Conservation (phyloP, 2,329 filamentous ascomycete genomes). For the Hymenoscyphus fraxineus region DNA sequence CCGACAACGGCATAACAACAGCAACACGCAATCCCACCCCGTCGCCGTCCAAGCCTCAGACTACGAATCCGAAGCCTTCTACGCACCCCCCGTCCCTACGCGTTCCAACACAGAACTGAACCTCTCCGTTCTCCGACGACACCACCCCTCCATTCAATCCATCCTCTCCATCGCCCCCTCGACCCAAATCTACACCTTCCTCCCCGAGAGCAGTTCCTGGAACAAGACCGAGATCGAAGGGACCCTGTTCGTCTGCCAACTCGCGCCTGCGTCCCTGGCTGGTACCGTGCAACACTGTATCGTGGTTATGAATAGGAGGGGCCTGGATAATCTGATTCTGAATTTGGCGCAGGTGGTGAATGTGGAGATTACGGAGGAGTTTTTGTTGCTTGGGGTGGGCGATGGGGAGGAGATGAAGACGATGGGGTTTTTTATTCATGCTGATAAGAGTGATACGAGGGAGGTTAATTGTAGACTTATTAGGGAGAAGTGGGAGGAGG, state of each 20-base stretch:
- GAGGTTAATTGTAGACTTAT: slow-evolving; percentile 29
- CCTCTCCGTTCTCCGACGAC: slow-evolving; percentile 74
- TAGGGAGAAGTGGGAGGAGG: slow-evolving; percentile 31
- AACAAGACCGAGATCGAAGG: slow-evolving; percentile 84
- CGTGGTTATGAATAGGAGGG: slow-evolving; percentile 70
- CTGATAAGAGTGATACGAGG: slow-evolving; percentile 45
- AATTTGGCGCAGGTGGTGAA: slow-evolving; percentile 58
- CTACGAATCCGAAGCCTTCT: slow-evolving; percentile 47
- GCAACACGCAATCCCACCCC: slow-evolving; percentile 32
- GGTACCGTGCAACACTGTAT: slow-evolving; percentile 48
- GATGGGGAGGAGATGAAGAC: slow-evolving; percentile 36
- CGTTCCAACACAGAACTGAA: slow-evolving; percentile 83
- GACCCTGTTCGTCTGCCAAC: slow-evolving; percentile 80
- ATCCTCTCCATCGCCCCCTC: slow-evolving; percentile 82
- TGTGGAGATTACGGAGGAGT: slow-evolving; percentile 58
- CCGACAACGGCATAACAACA: slow-evolving; percentile 36
- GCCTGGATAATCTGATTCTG: slow-evolving; percentile 66
- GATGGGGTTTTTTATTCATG: slow-evolving; percentile 54
- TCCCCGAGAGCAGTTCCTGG: slow-evolving; percentile 63
- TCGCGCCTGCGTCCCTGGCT: slow-evolving; percentile 40
- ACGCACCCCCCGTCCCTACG: slow-evolving; percentile 39
- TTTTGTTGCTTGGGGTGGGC: slow-evolving; percentile 44
- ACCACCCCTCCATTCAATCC: slow-evolving; percentile 67
- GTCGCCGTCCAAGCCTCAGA: slow-evolving; percentile 44
- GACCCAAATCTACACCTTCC: slow-evolving; percentile 81